Conservation (phyloP, 2,329 filamentous ascomycete genomes). For the Fusarium fracticaudum region DNA sequence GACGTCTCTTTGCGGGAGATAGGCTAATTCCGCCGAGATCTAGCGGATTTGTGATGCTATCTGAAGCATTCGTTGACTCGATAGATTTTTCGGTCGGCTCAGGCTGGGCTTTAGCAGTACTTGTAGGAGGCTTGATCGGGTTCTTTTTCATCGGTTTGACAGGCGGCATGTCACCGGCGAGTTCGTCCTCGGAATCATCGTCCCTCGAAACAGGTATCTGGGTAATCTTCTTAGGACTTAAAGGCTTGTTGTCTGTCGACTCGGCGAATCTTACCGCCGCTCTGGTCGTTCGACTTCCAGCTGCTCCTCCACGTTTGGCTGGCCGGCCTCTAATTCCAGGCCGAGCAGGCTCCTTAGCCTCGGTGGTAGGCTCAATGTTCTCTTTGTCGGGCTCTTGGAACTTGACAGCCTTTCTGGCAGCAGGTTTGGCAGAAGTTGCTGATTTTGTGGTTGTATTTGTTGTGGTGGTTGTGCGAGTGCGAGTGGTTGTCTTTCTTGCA, state of each 20-base stretch:
- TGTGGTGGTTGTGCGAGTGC: conserved; percentile 40
- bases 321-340: conserved; percentile 53
- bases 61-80: conserved; percentile 43
- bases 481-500: conserved; percentile 47
- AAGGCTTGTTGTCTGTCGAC: conserved; percentile 58
- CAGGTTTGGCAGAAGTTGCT: conserved; percentile 52
- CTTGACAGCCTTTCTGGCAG: conserved; percentile 68
- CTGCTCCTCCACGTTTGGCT: conserved; percentile 53
- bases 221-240: conserved; percentile 73
- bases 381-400: conserved; percentile 74
- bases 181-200: conserved; percentile 68
- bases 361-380: conserved; percentile 60
- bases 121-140: conserved; percentile 60
- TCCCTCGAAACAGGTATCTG: conserved; percentile 62
- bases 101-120: conserved; percentile 18
- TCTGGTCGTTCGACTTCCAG: conserved; percentile 48
- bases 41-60: conserved; percentile 46
- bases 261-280: conserved; percentile 45
- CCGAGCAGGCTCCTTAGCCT: conserved; percentile 48
- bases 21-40: conserved; percentile 54
- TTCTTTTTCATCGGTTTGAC: conserved; percentile 64
- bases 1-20: conserved; percentile 66
- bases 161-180: conserved; percentile 62
- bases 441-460: conserved; percentile 49
- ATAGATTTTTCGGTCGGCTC: conserved; percentile 18